Evolutionary conservation across 768 basidiomycete species (phyloP).

Genomic region (Rhodosporidiobolus sp.): DNA sequence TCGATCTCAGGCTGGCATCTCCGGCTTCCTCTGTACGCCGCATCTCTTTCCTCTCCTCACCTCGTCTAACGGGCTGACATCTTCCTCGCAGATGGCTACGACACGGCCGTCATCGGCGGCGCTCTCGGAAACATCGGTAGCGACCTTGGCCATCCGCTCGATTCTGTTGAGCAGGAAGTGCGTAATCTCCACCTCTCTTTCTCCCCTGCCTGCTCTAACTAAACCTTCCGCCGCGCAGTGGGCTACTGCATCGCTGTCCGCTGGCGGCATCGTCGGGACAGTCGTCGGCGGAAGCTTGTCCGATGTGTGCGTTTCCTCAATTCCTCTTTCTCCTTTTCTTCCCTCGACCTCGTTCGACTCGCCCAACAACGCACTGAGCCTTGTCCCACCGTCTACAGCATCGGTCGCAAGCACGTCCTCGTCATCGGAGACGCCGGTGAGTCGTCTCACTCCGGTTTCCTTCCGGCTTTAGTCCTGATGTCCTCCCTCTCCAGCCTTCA

Average conservation of each 20-base stretch:
- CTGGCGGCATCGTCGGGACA: not conserved
- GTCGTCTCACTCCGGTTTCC: too few species aligned
- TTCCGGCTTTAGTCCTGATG: too few species aligned
- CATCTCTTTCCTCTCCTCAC: too few species aligned
- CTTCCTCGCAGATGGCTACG: too few species aligned
- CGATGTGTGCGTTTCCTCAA: not conserved
- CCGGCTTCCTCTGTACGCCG: not conserved
- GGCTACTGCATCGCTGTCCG: slow-evolving; percentile 7
- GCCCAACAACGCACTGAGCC: too few species aligned
- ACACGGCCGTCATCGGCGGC: slow-evolving; percentile 13
- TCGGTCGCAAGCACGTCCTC: slow-evolving; percentile 13
- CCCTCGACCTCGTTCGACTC: not conserved
- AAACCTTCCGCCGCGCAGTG: not conserved
- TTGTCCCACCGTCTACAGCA: too few species aligned
- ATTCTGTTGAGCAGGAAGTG: slow-evolving; percentile 5
- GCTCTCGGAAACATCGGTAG: slow-evolving; percentile 14
- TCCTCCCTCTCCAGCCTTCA: too few species aligned
- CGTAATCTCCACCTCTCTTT: not conserved
- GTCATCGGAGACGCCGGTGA: slow-evolving; percentile 13
- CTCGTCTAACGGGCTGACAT: too few species aligned
- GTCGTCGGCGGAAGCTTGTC: not conserved
- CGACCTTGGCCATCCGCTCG: not conserved
- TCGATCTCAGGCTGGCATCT: not conserved
- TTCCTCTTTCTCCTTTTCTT: too few species aligned
- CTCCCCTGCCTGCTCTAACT: not conserved